Evolutionary conservation across 352 stramenopile species (phyloP), one percentile per base, ranked within the genome.

Genomic region (Phytophthora litchii): DNA sequence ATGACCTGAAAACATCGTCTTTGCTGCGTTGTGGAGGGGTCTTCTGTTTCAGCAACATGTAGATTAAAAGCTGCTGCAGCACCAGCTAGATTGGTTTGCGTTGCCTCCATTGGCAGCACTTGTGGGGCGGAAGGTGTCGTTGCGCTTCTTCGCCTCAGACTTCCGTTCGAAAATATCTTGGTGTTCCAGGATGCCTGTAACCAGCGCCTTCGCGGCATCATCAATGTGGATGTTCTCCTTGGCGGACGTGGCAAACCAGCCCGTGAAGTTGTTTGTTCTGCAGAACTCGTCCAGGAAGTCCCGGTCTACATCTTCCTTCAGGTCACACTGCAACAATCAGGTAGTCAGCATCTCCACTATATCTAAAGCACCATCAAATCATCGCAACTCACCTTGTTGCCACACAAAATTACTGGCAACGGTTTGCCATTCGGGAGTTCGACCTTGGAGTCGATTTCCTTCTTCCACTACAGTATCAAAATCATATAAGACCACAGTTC

Each of bases 211-310:
- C 20, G 86, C 80, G 16, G 89, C 80, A 46, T 96, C 84, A 32
- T 97, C 86, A 32, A 98, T 96, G 69, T 97, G 86, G 50, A 84
- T 94, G 60, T 97, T 97, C 48, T 94, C 83, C 59, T 97, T 97
- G 6, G 92, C 92, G 7, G 92, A 97, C 29, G 92, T 98, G 45
- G 95, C 87, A 49, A 97, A 97, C 92, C 92, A 97, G 21, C 86
- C 90, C 5, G 85, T 80, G 69, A 98, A 97, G 21, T 89, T 94
- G 52, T 98, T 92, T 6, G 84, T 83, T 54, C 91, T 76, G 62
- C 88, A 97, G 48, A 97, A 97, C 14, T 83, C 79, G 49, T 96
- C 86, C 47, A 97, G 46, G 42, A 93, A 92, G 5, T 74, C 72
- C 20, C 73, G 76, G 44, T 96, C 82, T 14, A 94, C 72, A 16